Evolutionary conservation across 2,329 filamentous ascomycete species (phyloP).

Genomic region (Passalora sequoiae): DNA sequence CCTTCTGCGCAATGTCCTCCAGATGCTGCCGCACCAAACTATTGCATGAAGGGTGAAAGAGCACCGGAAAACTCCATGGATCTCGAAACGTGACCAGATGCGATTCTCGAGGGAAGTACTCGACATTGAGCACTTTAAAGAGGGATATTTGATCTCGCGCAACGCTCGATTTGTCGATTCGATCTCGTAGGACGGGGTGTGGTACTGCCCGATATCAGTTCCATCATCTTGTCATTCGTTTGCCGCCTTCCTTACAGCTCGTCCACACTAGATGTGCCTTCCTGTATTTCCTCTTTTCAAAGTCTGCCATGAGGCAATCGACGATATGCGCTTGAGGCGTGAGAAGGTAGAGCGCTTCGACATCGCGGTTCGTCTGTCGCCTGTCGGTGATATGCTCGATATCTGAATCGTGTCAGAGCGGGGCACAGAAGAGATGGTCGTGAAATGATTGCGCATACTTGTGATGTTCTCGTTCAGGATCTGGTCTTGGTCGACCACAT

Average conservation of each 20-base stretch:
- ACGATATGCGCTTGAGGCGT: slow-evolving; percentile 82
- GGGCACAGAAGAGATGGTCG: too few species aligned
- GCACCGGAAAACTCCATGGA: slow-evolving; percentile 88
- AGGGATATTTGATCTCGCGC: slow-evolving; percentile 71
- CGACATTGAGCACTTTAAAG: slow-evolving; percentile 76
- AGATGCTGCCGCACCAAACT: slow-evolving; percentile 76
- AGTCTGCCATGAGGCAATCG: slow-evolving; percentile 88
- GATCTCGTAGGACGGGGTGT: slow-evolving; percentile 63
- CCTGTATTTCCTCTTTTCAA: slow-evolving; percentile 77
- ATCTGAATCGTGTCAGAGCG: slow-evolving; percentile 54
- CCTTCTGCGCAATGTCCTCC: slow-evolving; percentile 81
- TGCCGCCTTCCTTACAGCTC: slow-evolving; percentile 45
- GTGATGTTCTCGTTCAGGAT: slow-evolving; percentile 95
- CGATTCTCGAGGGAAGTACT: slow-evolving; percentile 87
- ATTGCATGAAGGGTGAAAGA: slow-evolving; percentile 90
- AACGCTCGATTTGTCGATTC: slow-evolving; percentile 65
- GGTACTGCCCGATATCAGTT: slow-evolving; percentile 49
- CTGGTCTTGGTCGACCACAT: slow-evolving; percentile 89
- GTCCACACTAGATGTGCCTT: slow-evolving; percentile 83
- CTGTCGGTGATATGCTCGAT: slow-evolving; percentile 90
- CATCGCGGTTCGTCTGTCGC: slow-evolving; percentile 74
- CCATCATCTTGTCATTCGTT: background rate
- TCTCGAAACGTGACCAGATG: slow-evolving; percentile 88
- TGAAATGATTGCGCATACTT: slow-evolving; percentile 62
- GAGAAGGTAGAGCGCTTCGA: slow-evolving; percentile 92